Conservation (phyloP, 2,329 filamentous ascomycete species). For the Xylariales sp. region DNA sequence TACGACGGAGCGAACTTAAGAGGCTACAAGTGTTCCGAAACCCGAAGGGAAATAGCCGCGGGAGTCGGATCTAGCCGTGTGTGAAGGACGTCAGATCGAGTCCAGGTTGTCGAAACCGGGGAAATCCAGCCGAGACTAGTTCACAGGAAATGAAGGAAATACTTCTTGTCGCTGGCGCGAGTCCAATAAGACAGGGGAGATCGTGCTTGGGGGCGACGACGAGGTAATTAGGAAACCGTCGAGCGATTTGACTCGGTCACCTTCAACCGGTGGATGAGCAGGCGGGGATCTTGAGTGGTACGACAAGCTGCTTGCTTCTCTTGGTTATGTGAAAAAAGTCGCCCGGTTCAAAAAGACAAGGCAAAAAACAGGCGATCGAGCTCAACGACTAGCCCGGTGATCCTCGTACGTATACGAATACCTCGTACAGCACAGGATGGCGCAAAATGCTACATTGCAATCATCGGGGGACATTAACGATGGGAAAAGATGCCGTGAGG, state of each 20-base stretch:
- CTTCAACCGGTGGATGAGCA: conserved; percentile 35
- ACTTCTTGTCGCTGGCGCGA: conserved; percentile 22
- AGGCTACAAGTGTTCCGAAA: conserved; percentile 13
- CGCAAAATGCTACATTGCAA: conserved; percentile 27
- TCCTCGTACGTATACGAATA: conserved; percentile 32
- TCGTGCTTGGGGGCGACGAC: conserved; percentile 20
- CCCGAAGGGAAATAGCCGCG: conserved; percentile 17
- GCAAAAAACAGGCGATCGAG: conserved; percentile 16
- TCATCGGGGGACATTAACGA: conserved; percentile 16
- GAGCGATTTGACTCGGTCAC: conserved; percentile 30
- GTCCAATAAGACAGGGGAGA: conserved; percentile 17
- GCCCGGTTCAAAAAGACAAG: conserved; percentile 12
- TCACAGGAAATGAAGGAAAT: conserved; percentile 20
- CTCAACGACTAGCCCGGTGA: conserved; percentile 22
- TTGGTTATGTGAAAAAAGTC: conserved; percentile 18
- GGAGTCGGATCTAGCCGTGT: conserved; percentile 30
- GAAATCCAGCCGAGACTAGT: conserved; percentile 27
- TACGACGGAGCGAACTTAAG: conserved; percentile 25
- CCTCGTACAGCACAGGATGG: conserved; percentile 32
- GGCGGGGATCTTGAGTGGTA: conserved; percentile 32
- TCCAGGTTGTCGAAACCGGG: conserved; percentile 24
- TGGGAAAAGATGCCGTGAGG: conserved; percentile 20
- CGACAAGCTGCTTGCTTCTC: conserved; percentile 27
- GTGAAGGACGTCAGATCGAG: conserved; percentile 20
- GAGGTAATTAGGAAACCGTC: conserved; percentile 13